phyloP scores from a whole-genome alignment of 805 yeast genomes.

The Wickerhamomyces chambardii region DNA sequence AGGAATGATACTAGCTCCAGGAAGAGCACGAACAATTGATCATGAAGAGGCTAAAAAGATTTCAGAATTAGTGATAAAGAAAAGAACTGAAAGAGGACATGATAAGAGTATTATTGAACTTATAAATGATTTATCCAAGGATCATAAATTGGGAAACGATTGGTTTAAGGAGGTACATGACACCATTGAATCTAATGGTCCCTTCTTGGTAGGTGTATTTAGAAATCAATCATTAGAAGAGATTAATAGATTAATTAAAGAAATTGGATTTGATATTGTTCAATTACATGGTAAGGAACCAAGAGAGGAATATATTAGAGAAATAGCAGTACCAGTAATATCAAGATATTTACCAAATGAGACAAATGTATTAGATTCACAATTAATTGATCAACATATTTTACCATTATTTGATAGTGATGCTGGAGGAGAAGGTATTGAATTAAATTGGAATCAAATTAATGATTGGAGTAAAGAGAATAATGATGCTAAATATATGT shows the following conservation, averaged over 20 bases:
- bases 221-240: slow-evolving; percentile 69
- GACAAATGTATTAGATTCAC: slow-evolving; percentile 24
- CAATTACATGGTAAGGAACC: slow-evolving; percentile 84
- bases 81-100: slow-evolving; percentile 9
- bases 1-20: slow-evolving; percentile 86
- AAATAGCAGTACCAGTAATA: slow-evolving; percentile 48
- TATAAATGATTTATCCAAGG: background rate
- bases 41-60: slow-evolving; percentile 36
- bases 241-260: slow-evolving; percentile 31
- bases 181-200: slow-evolving; percentile 33
- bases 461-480: slow-evolving; percentile 22
- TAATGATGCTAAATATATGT: slow-evolving; percentile 31
- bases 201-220: slow-evolving; percentile 83
- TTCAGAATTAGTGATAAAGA: slow-evolving; percentile 24
- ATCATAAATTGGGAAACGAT: slow-evolving; percentile 5
- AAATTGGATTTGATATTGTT: slow-evolving; percentile 58
- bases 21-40: slow-evolving; percentile 61
- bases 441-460: slow-evolving; percentile 63
- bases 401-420: slow-evolving; percentile 77
- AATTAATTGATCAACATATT: slow-evolving; percentile 28
- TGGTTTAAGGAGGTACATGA: slow-evolving; percentile 8
- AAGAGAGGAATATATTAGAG: slow-evolving; percentile 28
- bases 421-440: slow-evolving; percentile 84
- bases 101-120: slow-evolving; percentile 4
- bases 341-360: slow-evolving; percentile 63